Percentiles rank a stretch among this genome's conserved stretches.
Evolutionary conservation across 1,284 basidiomycete species (phyloP).

Genomic region (Clitocybe nebularis): DNA sequence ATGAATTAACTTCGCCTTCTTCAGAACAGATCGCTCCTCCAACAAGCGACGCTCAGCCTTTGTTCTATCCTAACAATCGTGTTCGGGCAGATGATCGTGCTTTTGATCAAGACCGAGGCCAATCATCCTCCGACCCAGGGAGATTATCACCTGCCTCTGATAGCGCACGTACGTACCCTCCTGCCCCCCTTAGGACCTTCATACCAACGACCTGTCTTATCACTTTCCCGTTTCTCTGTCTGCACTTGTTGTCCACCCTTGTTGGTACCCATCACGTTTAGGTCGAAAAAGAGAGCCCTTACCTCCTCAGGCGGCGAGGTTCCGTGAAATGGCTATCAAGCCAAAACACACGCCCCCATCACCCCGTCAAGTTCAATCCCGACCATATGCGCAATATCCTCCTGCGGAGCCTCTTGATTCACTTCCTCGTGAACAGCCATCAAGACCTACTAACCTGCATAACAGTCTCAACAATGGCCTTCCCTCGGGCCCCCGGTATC

Average conservation of each 20-base stretch:
- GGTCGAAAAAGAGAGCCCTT: constrained; percentile 27
- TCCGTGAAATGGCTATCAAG: constrained; percentile 21
- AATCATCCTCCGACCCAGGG: constrained; percentile 5
- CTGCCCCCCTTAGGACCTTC: constrained; percentile 8
- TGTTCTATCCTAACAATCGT: constrained; percentile 6
- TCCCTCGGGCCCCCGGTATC: constrained; percentile 7
- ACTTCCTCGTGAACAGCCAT: constrained; percentile 8
- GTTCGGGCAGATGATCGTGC: constrained; percentile 9
- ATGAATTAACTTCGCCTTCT: constrained; percentile 11
- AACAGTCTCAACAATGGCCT: background rate
- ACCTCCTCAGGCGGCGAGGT: constrained; percentile 28
- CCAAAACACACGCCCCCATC: constrained; percentile 7
- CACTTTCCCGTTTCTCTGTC: constrained; percentile 9
- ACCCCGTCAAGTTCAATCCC: constrained; percentile 11
- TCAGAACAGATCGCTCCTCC: constrained; percentile 7
- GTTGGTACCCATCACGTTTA: constrained; percentile 12
- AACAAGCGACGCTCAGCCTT: background rate
- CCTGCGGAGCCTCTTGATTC: constrained; percentile 1
- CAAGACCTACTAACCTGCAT: constrained; percentile 1
- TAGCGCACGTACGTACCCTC: constrained; percentile 22
- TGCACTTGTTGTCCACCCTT: constrained; percentile 3
- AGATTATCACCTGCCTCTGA: constrained; percentile 12
- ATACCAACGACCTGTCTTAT: constrained; percentile 12
- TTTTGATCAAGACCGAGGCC: constrained; percentile 8
- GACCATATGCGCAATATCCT: background rate